Evolutionary conservation across 169 alveolate genomes (phyloP), one percentile per base, ranked within the genome.

Genomic region (Plasmodium malariae): DNA sequence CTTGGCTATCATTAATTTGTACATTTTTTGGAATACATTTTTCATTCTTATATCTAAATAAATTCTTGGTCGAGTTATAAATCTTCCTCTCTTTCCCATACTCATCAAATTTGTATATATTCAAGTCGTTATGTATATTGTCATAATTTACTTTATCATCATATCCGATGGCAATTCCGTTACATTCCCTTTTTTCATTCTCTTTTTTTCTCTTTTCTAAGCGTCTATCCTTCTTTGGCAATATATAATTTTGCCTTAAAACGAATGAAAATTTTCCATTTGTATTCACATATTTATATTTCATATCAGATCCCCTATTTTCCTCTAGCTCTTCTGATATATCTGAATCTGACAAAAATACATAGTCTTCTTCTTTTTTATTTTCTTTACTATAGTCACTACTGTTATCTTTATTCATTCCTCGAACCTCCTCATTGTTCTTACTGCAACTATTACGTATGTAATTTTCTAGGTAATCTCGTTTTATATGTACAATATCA

Each of bases 231-330:
- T 11, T 40, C 4, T 11, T 37, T 1, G 89, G 89, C n/a, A n/a
- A n/a, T 9, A 78, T 63, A 54, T 63, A 54, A 78, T 63, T 78
- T 24, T 78, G 89, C 55, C 83, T 63, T 51, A 78, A n/a, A 32
- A 78, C 89, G 24, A 78, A 63, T 14, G 89, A 78, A 37, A 45
- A 68, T 14, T 62, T 78, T n/a, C 78, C 89, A n/a, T 40, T 62
- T 28, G 83, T 78, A 24, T 45, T 78, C 55, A 78, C 72, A 78
- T 48, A 51, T 65, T 78, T 78, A 57, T 78, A 34, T 48, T 78
- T 78, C 89, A 78, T 78, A 49, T 59, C 55, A 60, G 9, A 21
- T 17, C 12, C 21, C 17, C 37, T 3, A 21, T 62, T 21, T 7
- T 14, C 19, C 0, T 74, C 88, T 34, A 11, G 0, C 7, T 74